These are phyloP conservation scores for Saussurea involucrata DNA, from an alignment of 129 eudicot species.

Conservation along the genomic window DNA sequence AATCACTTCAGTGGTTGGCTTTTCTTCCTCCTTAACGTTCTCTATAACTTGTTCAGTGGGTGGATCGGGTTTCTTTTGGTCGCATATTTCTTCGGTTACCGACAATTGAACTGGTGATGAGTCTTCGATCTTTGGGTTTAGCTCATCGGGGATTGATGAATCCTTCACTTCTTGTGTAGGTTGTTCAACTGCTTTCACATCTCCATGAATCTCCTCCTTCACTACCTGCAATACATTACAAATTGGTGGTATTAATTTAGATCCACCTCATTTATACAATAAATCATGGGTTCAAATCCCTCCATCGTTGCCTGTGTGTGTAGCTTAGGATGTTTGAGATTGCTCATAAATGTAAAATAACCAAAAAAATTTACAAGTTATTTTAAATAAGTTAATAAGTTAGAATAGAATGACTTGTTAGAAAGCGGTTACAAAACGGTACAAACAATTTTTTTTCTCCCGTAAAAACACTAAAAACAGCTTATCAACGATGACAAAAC, in stretches of 20 bases:
- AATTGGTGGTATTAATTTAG: neutral
- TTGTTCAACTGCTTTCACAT: slow-evolving; percentile 21
- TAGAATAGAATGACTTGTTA: no score
- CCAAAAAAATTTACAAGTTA: no score
- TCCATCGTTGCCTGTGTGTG: neutral
- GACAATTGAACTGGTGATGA: neutral
- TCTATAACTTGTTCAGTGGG: slow-evolving; percentile 22
- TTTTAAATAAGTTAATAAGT: no score
- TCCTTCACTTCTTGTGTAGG: slow-evolving; percentile 1
- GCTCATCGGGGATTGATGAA: neutral
- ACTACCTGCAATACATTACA: slow-evolving; percentile 38
- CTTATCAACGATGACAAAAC: no score
- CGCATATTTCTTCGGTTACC: slow-evolving; percentile 19
- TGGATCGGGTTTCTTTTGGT: slow-evolving; percentile 4
- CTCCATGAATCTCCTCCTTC: slow-evolving; percentile 38
- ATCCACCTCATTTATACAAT: neutral
- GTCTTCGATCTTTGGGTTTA: slow-evolving; percentile 11
- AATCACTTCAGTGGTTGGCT: slow-evolving; percentile 21
- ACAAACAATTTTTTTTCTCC: no score
- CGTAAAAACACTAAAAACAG: no score
- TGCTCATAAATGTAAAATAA: no score
- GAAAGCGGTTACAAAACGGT: no score
- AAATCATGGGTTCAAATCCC: neutral
- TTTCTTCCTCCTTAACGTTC: slow-evolving; percentile 19
- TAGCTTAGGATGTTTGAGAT: no score